Evolutionary conservation across 805 yeast genomes (phyloP).

Genomic region (Lipomyces orientalis): DNA sequence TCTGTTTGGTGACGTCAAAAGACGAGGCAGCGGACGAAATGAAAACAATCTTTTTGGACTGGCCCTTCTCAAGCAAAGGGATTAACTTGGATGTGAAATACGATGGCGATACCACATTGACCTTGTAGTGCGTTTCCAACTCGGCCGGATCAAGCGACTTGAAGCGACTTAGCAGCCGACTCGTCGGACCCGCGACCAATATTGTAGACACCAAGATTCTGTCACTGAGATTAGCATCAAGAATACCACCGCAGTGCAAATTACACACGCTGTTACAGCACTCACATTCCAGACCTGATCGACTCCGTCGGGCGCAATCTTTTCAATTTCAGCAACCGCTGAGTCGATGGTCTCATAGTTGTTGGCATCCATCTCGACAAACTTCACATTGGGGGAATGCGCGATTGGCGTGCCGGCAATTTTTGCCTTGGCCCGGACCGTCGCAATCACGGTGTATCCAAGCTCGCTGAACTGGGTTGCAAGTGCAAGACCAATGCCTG

Average conservation of each 20-base stretch:
- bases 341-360: not conserved
- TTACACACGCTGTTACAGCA: too few species aligned
- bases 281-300: not conserved
- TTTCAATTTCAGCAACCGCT: not conserved
- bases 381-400: not conserved
- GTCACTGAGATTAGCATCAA: too few species aligned
- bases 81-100: not conserved
- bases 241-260: too few species aligned
- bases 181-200: not conserved
- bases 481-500: conserved; percentile 6
- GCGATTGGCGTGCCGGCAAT: not conserved
- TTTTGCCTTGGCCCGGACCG: conserved; percentile 4
- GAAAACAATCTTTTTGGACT: conserved; percentile 7
- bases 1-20: not conserved
- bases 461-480: not conserved
- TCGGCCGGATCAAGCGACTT: not conserved
- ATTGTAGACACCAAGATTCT: not conserved
- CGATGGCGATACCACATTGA: not conserved
- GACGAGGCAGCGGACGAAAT: conserved; percentile 7
- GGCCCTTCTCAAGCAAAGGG: conserved; percentile 3
- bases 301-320: not conserved
- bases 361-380: conserved; percentile 3
- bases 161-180: not conserved
- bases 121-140: not conserved
- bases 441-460: conserved; percentile 10